Evolutionary conservation across 2,329 filamentous ascomycete genomes (phyloP).

Genomic region (Thielaviopsis ethacetica): DNA sequence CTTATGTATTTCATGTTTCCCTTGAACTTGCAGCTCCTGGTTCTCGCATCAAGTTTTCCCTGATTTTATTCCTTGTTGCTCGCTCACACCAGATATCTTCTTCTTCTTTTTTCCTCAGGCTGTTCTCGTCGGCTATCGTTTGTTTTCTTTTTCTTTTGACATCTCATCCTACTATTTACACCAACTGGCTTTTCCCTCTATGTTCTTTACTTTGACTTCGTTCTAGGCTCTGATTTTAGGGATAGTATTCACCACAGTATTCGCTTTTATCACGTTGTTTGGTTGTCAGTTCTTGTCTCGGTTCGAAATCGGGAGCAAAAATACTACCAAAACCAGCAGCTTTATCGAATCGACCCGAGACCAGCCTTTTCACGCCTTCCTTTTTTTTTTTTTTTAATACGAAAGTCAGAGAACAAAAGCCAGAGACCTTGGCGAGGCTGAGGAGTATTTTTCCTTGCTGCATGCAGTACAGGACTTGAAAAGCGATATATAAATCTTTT

Average conservation of each 20-base stretch:
- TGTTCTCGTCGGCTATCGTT: not conserved
- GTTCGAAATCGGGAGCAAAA: not conserved
- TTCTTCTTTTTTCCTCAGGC: not conserved
- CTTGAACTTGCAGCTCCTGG: not conserved
- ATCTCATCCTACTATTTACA: no score
- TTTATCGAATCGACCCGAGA: not conserved
- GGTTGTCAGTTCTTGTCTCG: not conserved
- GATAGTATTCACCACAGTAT: no score
- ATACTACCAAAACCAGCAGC: not conserved
- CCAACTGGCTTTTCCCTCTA: no score
- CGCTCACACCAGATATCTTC: not conserved
- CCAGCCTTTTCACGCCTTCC: not conserved
- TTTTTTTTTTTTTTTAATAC: constrained; percentile 1
- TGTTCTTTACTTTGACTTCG: no score
- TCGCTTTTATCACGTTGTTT: no score
- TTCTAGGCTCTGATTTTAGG: no score
- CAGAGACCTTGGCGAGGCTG: not conserved
- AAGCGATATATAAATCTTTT: no score
- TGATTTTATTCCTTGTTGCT: not conserved
- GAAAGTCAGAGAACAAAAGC: not conserved
- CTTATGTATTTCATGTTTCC: not conserved
- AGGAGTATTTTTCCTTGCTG: not conserved
- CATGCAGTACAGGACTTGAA: no score
- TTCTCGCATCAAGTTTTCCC: not conserved
- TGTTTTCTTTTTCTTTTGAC: not conserved